Percentiles rank a stretch among this genome's conserved stretches.
phyloP scores from a whole-genome alignment of 805 yeast species.

The Candida pini region DNA sequence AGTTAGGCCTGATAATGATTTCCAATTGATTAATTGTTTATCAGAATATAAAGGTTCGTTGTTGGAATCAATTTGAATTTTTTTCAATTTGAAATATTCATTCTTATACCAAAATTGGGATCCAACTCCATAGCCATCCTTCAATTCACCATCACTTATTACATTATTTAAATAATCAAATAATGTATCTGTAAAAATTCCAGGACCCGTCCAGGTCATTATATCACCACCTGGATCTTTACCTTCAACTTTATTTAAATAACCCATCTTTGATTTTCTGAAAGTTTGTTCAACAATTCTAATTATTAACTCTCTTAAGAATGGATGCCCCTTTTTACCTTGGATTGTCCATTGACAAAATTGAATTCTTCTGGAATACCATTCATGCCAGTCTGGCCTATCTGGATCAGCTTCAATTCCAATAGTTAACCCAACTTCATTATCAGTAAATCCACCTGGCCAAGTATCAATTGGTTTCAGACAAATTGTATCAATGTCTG shows the following conservation, averaged over 20 bases:
- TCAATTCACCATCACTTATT: conserved; percentile 27
- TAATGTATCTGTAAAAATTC: conserved; percentile 83
- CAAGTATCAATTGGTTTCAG: conserved; percentile 70
- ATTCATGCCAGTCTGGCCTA: conserved; percentile 85
- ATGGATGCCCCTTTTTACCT: conserved; percentile 87
- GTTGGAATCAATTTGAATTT: conserved; percentile 16
- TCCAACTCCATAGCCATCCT: conserved; percentile 31
- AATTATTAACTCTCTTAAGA: conserved; percentile 72
- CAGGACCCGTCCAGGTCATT: conserved; percentile 97
- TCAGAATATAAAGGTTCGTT: conserved; percentile 20
- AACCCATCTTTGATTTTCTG: conserved; percentile 41
- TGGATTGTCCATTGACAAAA: conserved; percentile 97
- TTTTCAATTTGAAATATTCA: conserved; percentile 16
- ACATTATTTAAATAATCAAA: conserved; percentile 75
- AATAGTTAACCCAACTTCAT: conserved; percentile 63
- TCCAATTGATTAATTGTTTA: conserved; percentile 46
- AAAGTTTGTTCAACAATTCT: conserved; percentile 74
- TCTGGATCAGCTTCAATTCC: conserved; percentile 98
- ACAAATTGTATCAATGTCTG: conserved; percentile 82
- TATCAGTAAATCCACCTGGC: conserved; percentile 47
- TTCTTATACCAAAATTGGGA: conserved; percentile 22
- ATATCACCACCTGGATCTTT: conserved; percentile 69
- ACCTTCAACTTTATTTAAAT: conserved; percentile 43
- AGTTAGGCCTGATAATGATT: conserved; percentile 52
- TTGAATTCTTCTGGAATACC: conserved; percentile 91